These are phyloP conservation scores for Buddleja alternifolia DNA, from an alignment of 257 asterid genomes.

Conservation along the genomic window DNA sequence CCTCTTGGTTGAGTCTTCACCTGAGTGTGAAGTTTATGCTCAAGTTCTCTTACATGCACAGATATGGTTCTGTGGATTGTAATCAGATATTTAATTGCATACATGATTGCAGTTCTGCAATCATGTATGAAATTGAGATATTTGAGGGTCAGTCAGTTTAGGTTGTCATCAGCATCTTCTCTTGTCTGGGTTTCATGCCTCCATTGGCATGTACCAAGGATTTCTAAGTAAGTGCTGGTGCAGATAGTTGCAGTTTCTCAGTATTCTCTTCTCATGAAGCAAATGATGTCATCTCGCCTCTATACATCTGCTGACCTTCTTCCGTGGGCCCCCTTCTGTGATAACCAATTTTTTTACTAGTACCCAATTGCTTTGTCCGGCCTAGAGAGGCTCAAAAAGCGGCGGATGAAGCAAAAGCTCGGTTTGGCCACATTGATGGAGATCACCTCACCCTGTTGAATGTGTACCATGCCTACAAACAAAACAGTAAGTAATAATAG, in stretches of 20 bases:
- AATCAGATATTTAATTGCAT: constrained; percentile 48
- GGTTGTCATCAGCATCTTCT: constrained; percentile 92
- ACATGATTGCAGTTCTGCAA: constrained; percentile 39
- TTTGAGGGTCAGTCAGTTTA: constrained; percentile 59
- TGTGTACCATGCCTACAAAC: constrained; percentile 94
- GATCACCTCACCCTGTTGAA: constrained; percentile 94
- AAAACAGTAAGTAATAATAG: constrained; percentile 64
- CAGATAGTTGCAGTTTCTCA: constrained; percentile 99
- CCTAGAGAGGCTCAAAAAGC: constrained; percentile 99
- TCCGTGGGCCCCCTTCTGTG: constrained; percentile 99
- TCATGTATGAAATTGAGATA: constrained; percentile 56
- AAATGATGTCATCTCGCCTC: constrained; percentile 98
- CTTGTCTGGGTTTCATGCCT: constrained; percentile 92
- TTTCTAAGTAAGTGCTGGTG: constrained; percentile 98
- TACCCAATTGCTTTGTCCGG: constrained; percentile 99
- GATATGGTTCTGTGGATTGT: constrained; percentile 45
- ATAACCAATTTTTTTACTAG: constrained; percentile 97
- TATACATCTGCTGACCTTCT: constrained; percentile 99
- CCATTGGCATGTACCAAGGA: constrained; percentile 84
- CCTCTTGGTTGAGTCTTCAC: constrained; percentile 44
- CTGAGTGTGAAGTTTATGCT: constrained; percentile 41
- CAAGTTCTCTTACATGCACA: constrained; percentile 41
- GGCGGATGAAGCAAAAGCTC: constrained; percentile 99
- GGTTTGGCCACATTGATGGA: constrained; percentile 94
- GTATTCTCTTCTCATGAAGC: constrained; percentile 93